Base-by-base conservation (phyloP, 2,329 filamentous ascomycete genomes). In the Ophiocordyceps camponoti-leonardi region DNA sequence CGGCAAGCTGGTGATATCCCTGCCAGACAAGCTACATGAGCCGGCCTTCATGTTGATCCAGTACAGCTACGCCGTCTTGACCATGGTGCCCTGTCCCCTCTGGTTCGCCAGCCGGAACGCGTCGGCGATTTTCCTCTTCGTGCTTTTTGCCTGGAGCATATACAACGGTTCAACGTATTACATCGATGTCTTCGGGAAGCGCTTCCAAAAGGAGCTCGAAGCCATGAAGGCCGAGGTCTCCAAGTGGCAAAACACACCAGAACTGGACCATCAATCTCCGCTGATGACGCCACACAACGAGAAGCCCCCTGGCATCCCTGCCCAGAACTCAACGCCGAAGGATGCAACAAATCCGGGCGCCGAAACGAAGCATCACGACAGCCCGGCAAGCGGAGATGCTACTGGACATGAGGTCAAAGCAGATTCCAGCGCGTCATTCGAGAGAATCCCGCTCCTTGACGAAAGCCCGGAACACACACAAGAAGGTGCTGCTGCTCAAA, bases 141-240 rank as follows among this genome's bases (percentile, higher is more conserved):
- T 76, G 2, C 79, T 98, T n/a, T 96, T 98, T 58, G 72, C 78
- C 41, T 95, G 88, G 87, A 93, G 86, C 54, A 83, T 95, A 46
- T 93, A 95, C 67, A 98, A 98, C 54, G 92, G 92, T 30, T 86
- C 92, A 18, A 96, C 88, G 0, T 98, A 84, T 63, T 98, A 98
- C 64, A 96, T 98, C 57, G 92, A 98, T 55, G 86, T 96, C 2
- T 98, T 96, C 60, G 92, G 93, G 45, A 94, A 85, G 56, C 79
- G 88, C 2, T 96, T 98, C 70, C 86, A 98, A 68, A 94, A 90
- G 58, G 92, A 98, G 62, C 71, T 98, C 13, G 88, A 98, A 59
- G 75, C 81, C 45, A 75, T 98, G 66, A 88, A 83, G 64, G 77
- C 77, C 46, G 92, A 98, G 57, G 87, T 98, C 10, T 75, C 81